phyloP scores from a whole-genome alignment of 345 rosid genomes.

The Salix koriyanagi region DNA sequence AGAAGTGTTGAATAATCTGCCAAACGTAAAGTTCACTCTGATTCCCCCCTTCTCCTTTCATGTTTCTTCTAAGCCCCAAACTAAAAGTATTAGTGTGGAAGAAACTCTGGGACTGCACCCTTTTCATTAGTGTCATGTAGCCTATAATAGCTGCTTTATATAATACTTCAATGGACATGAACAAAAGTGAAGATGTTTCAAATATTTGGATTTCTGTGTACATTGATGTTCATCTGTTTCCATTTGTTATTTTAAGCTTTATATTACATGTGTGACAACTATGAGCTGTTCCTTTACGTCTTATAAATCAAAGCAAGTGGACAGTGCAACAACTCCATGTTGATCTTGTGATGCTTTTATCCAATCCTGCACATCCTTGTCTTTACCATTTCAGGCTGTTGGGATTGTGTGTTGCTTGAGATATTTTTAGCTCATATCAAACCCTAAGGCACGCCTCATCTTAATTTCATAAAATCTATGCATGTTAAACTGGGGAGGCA shows the following conservation, averaged over 20 bases:
- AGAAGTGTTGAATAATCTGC: constrained; percentile 7
- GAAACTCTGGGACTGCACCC: neutral
- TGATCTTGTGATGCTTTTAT: neutral
- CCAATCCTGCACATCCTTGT: neutral
- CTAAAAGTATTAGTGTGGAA: neutral
- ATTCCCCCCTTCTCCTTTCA: neutral
- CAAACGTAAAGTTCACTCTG: neutral
- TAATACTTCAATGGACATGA: neutral
- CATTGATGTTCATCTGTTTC: neutral
- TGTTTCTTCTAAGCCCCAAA: neutral
- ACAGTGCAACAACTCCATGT: neutral
- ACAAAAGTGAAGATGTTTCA: neutral
- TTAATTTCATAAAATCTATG: neutral
- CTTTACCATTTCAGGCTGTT: neutral
- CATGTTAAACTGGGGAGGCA: neutral
- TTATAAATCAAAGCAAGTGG: neutral
- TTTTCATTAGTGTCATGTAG: neutral
- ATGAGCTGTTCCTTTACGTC: neutral
- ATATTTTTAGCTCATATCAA: neutral
- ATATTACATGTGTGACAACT: neutral
- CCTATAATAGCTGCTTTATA: neutral
- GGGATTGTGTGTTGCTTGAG: neutral
- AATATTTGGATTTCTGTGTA: neutral
- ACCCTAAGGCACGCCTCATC: neutral
- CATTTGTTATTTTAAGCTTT: too few relatives aligned